phyloP scores from a whole-genome alignment of 805 yeast species.

The Vanderwaltozyma verrucispora region DNA sequence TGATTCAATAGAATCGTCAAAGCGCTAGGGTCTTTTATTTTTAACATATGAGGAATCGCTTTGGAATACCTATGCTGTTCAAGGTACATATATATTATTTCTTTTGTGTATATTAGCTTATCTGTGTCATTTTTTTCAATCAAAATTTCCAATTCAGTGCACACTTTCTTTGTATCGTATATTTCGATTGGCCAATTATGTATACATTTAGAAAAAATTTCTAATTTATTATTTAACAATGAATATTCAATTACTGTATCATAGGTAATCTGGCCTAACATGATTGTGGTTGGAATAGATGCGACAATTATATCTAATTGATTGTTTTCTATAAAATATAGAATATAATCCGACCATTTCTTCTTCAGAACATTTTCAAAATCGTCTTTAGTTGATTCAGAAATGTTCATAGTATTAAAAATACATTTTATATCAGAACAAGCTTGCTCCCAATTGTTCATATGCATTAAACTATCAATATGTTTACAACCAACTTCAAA shows the following conservation, averaged over 20 bases:
- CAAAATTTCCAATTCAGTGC: constrained; percentile 37
- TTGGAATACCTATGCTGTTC: constrained; percentile 45
- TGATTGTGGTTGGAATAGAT: constrained; percentile 42
- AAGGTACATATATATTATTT: constrained; percentile 45
- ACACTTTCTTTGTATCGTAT: constrained; percentile 38
- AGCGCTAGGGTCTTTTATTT: constrained; percentile 42
- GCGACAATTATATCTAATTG: constrained; percentile 39
- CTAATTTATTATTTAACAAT: constrained; percentile 28
- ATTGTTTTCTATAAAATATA: constrained; percentile 38
- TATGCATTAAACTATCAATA: constrained; percentile 32
- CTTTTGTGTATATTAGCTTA: constrained; percentile 29
- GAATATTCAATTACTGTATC: constrained; percentile 39
- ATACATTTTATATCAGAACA: constrained; percentile 18
- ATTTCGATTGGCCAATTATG: constrained; percentile 47
- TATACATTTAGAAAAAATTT: constrained; percentile 35
- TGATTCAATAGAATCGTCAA: constrained; percentile 49
- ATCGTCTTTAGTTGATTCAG: constrained; percentile 12
- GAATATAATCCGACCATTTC: constrained; percentile 61
- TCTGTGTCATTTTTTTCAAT: constrained; percentile 28
- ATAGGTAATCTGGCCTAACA: constrained; percentile 33
- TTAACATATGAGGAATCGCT: constrained; percentile 57
- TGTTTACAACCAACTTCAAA: constrained; percentile 49
- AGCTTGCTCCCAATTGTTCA: constrained; percentile 46
- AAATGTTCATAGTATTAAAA: background rate
- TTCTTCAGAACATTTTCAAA: constrained; percentile 19